A percentile compares a stretch with the other conserved stretches of the same genome.
phyloP scores from a whole-genome alignment of 2,329 filamentous ascomycete species.

The Orbilia blumenaviensis region DNA sequence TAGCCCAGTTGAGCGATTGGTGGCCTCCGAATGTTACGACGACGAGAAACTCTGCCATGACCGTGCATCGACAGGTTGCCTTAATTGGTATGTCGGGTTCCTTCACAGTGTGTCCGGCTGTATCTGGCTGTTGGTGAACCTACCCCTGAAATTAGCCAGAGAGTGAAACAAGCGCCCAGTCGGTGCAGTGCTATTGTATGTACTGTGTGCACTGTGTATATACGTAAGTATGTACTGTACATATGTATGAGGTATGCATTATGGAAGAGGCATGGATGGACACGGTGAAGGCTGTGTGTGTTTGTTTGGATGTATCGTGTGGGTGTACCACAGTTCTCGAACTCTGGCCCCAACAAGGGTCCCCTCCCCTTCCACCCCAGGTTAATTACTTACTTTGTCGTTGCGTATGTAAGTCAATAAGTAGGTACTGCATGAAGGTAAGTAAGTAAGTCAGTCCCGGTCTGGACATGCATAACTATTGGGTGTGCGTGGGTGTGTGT shows the following conservation, averaged over 20 bases:
- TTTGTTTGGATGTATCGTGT: too few relatives aligned
- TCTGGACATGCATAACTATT: too few relatives aligned
- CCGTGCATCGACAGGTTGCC: conserved; percentile 4
- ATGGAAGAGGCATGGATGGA: not conserved
- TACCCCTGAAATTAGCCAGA: conserved; percentile 13
- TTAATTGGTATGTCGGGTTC: not conserved
- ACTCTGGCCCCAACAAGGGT: too few relatives aligned
- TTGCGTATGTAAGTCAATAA: too few relatives aligned
- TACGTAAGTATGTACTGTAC: not conserved
- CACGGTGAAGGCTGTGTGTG: too few relatives aligned
- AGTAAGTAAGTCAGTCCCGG: too few relatives aligned
- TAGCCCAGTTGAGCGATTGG: conserved; percentile 7
- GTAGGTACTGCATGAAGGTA: too few relatives aligned
- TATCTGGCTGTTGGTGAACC: not conserved
- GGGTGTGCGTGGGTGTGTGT: too few relatives aligned
- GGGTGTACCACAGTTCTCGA: too few relatives aligned
- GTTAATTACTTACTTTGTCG: too few relatives aligned
- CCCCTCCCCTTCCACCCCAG: too few relatives aligned
- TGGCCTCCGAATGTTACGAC: not conserved
- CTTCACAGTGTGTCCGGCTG: not conserved
- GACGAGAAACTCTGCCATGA: not conserved
- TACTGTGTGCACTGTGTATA: not conserved
- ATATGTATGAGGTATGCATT: not conserved
- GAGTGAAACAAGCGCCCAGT: conserved; percentile 3
- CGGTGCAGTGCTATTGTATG: too few relatives aligned